Evolutionary conservation across 1,284 basidiomycete genomes (phyloP), one percentile per base, ranked within the genome.

Genomic region (Cutaneotrichosporon sp.): DNA sequence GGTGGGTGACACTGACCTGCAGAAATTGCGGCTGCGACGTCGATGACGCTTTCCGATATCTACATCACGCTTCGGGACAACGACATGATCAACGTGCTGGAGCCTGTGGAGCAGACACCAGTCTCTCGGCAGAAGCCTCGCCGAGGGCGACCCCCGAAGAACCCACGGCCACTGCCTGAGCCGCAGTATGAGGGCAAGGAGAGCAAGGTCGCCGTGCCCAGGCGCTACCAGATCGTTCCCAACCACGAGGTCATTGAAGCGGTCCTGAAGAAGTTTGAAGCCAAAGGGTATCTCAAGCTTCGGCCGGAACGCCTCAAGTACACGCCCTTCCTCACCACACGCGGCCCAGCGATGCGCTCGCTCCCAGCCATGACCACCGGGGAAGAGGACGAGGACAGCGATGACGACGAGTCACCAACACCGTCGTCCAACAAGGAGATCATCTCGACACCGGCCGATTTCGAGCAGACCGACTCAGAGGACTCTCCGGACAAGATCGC

Each of bases 1-100:
- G 56, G 55, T 42, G 27, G n/a, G n/a, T n/a, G n/a, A n/a, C n/a
- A n/a, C n/a, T n/a, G n/a, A n/a, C 27, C 7, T 56, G 59, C 77
- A 92, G 95, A 94, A 72, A 95, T 98, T 74, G 89, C 90, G 73
- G 78, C 81, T 18, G 88, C 86, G 3, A 99, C 95, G 0, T 89
- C 90, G 1, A 94, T 99, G 89, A 97, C 91, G 4, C 77, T 88
- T 42, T 92, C 95, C 76, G 95, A 99, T 72, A 86, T 94, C 58
- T 89, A 87, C 76, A 83, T 84, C 64, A 90, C 89, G 4, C 85
- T 99, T n/a, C 79, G 80, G 4, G 87, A 90, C 54, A 87, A 89
- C 69, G 83, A 85, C 68, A 90, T 95, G 87, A 90, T 98, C 68
- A 82, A 46, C n/a, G 58, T 55, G 1, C 29, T 58, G 20, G 58